Conservation (phyloP, 441 rosid species). For the Erodium moschatum region DNA sequence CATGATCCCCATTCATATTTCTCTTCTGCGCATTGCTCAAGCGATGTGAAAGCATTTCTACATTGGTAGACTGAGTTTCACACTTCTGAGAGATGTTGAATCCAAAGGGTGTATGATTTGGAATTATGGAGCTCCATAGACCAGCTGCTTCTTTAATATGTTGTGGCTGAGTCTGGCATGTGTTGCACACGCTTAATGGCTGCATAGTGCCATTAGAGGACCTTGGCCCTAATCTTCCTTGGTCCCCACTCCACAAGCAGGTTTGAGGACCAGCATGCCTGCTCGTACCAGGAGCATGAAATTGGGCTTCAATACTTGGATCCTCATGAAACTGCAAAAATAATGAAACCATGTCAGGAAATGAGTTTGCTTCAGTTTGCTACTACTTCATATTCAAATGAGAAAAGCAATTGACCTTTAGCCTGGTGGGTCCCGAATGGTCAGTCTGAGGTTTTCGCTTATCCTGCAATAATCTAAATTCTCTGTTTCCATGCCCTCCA, state of each 20-base stretch:
- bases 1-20: conserved; percentile 26
- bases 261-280: conserved; percentile 29
- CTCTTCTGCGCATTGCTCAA: conserved; percentile 26
- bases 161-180: conserved; percentile 44
- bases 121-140: conserved; percentile 37
- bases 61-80: conserved; percentile 24
- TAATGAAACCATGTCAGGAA: conserved; percentile 29
- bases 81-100: conserved; percentile 23
- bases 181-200: conserved; percentile 32
- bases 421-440: conserved; percentile 26
- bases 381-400: conserved; percentile 22
- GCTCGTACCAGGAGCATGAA: conserved; percentile 35
- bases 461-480: conserved; percentile 32
- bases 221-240: conserved; percentile 24
- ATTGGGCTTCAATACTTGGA: conserved; percentile 33
- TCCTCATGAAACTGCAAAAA: conserved; percentile 37
- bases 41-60: conserved; percentile 25
- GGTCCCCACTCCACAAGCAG: conserved; percentile 40
- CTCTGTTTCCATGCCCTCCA: conserved; percentile 32
- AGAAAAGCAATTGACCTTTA: conserved; percentile 39
- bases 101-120: conserved; percentile 36
- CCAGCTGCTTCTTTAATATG: conserved; percentile 39
- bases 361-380: conserved; percentile 36
- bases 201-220: conserved; percentile 31
- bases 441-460: conserved; percentile 34